Conservation (phyloP, 2,329 filamentous ascomycete species). For the Colletotrichum gigasporum region DNA sequence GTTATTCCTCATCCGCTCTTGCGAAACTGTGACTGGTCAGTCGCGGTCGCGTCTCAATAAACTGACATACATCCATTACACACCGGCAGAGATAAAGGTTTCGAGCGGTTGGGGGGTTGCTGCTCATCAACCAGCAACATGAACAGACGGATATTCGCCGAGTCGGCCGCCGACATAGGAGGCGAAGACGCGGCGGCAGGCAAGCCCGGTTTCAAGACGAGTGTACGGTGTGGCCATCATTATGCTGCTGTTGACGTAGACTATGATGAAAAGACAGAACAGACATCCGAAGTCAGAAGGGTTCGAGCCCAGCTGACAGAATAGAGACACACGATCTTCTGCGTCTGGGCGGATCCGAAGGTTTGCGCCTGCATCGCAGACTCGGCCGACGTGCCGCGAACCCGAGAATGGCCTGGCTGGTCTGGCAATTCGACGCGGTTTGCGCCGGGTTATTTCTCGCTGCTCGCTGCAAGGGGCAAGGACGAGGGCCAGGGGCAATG, state of each 20-base stretch:
- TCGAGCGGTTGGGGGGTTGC: not conserved
- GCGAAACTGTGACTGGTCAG: constrained; percentile 7
- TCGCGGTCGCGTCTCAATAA: not conserved
- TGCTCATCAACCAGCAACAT: not conserved
- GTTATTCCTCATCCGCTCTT: not conserved
- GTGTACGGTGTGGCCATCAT: not conserved
- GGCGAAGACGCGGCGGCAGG: not conserved
- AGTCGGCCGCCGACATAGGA: constrained; percentile 9
- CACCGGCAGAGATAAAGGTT: constrained; percentile 11
- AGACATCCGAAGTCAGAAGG: not conserved
- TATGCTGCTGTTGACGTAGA: not conserved
- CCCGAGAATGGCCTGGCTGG: not conserved
- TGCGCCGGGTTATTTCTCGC: constrained; percentile 12
- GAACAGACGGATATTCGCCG: constrained; percentile 5
- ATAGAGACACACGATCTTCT: not conserved
- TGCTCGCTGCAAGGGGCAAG: not conserved
- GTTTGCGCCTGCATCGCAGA: constrained; percentile 4
- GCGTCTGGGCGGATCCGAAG: constrained; percentile 12
- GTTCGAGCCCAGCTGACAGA: no score
- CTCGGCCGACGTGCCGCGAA: constrained; percentile 19
- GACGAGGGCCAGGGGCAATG: not conserved
- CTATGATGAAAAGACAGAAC: not conserved
- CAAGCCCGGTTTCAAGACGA: not conserved
- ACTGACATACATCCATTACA: constrained; percentile 22
- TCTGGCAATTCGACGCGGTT: constrained; percentile 6